Evolutionary conservation across 441 rosid species (phyloP), one percentile per base, ranked within the genome.

Genomic region (Populus trichocarpa): DNA sequence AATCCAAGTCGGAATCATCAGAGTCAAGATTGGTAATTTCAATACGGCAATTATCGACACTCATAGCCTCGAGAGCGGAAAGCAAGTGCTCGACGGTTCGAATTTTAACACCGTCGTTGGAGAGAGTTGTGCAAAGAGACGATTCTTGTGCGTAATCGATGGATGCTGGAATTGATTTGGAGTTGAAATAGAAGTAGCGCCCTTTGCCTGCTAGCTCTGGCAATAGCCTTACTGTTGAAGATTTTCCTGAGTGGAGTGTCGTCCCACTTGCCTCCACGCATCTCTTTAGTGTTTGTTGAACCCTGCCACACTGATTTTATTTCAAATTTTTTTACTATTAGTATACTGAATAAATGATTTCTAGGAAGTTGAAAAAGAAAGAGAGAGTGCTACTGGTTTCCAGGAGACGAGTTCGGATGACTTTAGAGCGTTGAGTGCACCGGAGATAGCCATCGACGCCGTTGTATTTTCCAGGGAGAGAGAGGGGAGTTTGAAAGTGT

Each of bases 81-180:
- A 95, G 90, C 86, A 93, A 86, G 76, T 95, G 99, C 86, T 93
- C 98, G 6, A 92, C 91, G 1, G 98, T 95, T 77, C 93, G 84
- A 75, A 95, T 77, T 67, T 73, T 85, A 78, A 78, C 59, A 16
- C 87, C 89, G 14, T 88, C 90, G 81, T 86, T 88, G 32, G 76
- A 78, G 22, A 95, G 92, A 71, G 94, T 86, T 36, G 96, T 93
- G 81, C 97, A 91, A 25, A 95, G 88, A 38, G 89, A 86, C 57
- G 98, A 91, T 3, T 87, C 83, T 74, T 82, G 88, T 42, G 81
- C 88, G 67, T 85, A 87, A 67, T 85, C 89, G 35, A 95, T 85
- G 53, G 91, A 88, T 22, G 96, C 98, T 0, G 96, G 92, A 67
- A 95, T 84, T 53, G 65, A 57, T 61, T 77, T 83, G 9, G 95